These are phyloP conservation scores for Blastomyces emzantsi DNA, from an alignment of 2,329 filamentous ascomycete species.

Conservation along the genomic window DNA sequence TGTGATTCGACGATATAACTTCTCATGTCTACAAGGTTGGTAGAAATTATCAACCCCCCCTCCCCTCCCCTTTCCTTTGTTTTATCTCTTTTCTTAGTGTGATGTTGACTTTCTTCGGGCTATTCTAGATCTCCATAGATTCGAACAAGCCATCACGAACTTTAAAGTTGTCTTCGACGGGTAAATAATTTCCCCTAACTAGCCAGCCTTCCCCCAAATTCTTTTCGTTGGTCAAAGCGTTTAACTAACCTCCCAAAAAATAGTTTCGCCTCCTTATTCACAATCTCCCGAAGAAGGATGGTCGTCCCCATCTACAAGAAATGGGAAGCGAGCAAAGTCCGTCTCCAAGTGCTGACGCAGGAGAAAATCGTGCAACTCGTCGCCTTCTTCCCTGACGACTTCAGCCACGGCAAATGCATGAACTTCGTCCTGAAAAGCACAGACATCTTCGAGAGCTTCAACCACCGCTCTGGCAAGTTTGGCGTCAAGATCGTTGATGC, in stretches of 20 bases:
- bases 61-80: background rate
- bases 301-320: conserved; percentile 92
- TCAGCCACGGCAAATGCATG: conserved; percentile 79
- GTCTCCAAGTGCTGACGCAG: conserved; percentile 69
- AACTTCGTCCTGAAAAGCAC: conserved; percentile 78
- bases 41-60: background rate
- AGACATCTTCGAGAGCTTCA: conserved; percentile 67
- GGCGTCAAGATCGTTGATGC: conserved; percentile 76
- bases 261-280: conserved; percentile 60
- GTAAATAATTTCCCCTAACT: conserved; percentile 22
- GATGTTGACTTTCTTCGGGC: conserved; percentile 13
- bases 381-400: conserved; percentile 81
- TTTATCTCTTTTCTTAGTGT: background rate
- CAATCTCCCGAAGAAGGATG: conserved; percentile 76
- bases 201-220: background rate
- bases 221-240: background rate
- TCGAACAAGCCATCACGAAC: conserved; percentile 71
- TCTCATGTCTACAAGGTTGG: conserved; percentile 46
- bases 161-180: conserved; percentile 66
- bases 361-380: conserved; percentile 69
- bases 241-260: conserved; percentile 1
- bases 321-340: conserved; percentile 73
- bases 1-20: conserved; percentile 64
- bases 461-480: conserved; percentile 51
- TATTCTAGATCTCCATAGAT: conserved; percentile 59